Base-by-base conservation (phyloP, 169 alveolate species). In the Plasmodium reichenowi region DNA sequence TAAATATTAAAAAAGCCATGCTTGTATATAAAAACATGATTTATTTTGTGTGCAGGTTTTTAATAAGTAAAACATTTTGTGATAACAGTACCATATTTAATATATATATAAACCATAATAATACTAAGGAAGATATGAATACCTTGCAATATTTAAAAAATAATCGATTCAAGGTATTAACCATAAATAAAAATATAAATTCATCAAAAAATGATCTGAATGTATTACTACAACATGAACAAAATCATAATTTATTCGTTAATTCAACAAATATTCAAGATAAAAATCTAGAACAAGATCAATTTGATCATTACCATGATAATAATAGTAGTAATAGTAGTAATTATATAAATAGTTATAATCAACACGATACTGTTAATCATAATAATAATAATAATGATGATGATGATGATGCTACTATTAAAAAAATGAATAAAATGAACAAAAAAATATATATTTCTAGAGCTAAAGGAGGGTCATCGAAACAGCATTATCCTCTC, bases 41-140 rank as follows among this genome's bases (percentile, higher is more conserved):
- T 5, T 72, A 29, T 71, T 86, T 86, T 74, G 75, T 86, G 9
- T 86, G 92, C 22, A 72, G 92, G 3, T 86, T 58, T 86, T 62
- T 86, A 72, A 86, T 86, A 71, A 86, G 92, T 22, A 86, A 74
- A 63, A 86, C 92, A 2, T 73, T 86, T 62, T 86, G 92, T 38
- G 92, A 86, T 43, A 38, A 86, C 15, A 86, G 92, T 26, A 86
- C 92, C 4, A 86, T 86, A 58, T 86, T 86, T 72, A 86, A 86
- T 13, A 54, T 86, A 2, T 86, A 71, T 56, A n/a, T 60, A 24
- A 38, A 26, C 29, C 50, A 52, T 22, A 56, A 48, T 71, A 80
- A 80, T 20, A 54, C 12, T 8, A 22, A 45, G n/a, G 9, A 80
- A 26, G 73, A 68, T 68, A 64, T 22, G 0, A 45, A 80, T n/a